Base-by-base conservation (phyloP, 805 yeast genomes). In the Suhomyces emberorum region DNA sequence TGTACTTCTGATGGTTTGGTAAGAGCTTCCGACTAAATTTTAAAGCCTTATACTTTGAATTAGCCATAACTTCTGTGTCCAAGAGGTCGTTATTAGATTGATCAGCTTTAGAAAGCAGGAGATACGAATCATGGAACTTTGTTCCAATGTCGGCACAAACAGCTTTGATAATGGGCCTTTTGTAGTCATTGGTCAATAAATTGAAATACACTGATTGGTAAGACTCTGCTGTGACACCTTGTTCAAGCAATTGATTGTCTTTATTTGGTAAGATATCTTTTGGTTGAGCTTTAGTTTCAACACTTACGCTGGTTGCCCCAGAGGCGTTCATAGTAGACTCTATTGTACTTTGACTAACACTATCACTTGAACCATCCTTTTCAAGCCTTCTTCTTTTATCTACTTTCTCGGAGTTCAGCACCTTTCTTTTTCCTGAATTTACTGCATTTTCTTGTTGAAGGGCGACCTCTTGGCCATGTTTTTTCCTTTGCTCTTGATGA, bases 191-290 rank as follows among this genome's bases (percentile, higher is more conserved):
- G 14, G 52, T 65, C 21, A 66, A 65, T 25, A 77, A 66, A 35
- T 65, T 63, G 38, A 62, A 66, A 49, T 77, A 81, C 4, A 74
- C 68, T 1, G 77, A 68, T 37, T 79, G 77, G 48, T 77, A 80
- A 18, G 65, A 48, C 45, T 74, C 75, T 2, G 70, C 68, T 10
- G 61, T 55, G 8, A 58, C 49, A 1, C 72, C 72, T 28, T 59
- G 70, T 26, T 61, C 63, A 16, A 68, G 51, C 19, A 64, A 51
- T 28, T 64, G 70, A 42, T 75, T 74, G 25, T 65, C 72, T 44
- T 61, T 74, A 32, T 70, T 75, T 14, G 66, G 65, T 20, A 56
- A 35, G 7, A 35, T 19, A 15, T 44, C 49, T 21, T 34, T n/a
- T 17, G 37, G 37, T 20, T 33, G 18, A 18, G 22, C 18, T 6